Percentiles rank a stretch among this genome's conserved stretches.
phyloP scores from a whole-genome alignment of 331 rosid species.

The Phaseolus coccineus region DNA sequence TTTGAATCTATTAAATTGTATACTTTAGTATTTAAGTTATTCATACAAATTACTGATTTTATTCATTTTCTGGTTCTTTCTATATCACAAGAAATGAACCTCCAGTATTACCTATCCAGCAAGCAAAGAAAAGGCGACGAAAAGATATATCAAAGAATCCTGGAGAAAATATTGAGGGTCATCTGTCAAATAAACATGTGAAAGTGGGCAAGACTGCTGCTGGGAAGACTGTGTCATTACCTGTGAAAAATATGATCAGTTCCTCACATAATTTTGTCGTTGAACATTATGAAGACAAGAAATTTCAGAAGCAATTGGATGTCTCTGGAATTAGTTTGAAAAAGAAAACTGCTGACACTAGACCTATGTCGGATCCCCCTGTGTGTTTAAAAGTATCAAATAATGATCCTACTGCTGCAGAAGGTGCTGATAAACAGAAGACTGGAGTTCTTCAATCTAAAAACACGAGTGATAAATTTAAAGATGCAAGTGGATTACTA shows the following conservation, averaged over 20 bases:
- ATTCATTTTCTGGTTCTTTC: constrained; percentile 39
- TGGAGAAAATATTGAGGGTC: constrained; percentile 62
- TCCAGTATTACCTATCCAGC: constrained; percentile 68
- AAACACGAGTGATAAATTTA: constrained; percentile 61
- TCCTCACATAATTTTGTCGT: constrained; percentile 57
- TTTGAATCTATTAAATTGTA: constrained; percentile 20
- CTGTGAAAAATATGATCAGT: constrained; percentile 54
- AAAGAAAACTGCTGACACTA: constrained; percentile 65
- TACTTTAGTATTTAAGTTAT: constrained; percentile 17
- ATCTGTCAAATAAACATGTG: constrained; percentile 58
- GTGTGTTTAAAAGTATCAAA: constrained; percentile 56
- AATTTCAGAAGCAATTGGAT: constrained; percentile 62
- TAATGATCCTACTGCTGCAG: constrained; percentile 56
- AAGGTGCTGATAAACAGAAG: constrained; percentile 68
- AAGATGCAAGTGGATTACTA: constrained; percentile 64
- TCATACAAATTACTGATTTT: constrained; percentile 34
- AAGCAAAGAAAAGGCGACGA: constrained; percentile 89
- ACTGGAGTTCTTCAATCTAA: constrained; percentile 59
- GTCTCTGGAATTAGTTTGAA: constrained; percentile 56
- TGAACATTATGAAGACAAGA: constrained; percentile 56
- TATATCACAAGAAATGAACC: constrained; percentile 58
- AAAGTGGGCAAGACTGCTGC: constrained; percentile 64
- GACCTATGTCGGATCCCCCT: constrained; percentile 60
- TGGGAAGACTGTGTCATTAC: constrained; percentile 58
- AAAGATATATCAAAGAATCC: constrained; percentile 72